A percentile compares a stretch with the other conserved stretches of the same genome.
phyloP scores from a whole-genome alignment of 768 basidiomycete species.

The Suillus spraguei region DNA sequence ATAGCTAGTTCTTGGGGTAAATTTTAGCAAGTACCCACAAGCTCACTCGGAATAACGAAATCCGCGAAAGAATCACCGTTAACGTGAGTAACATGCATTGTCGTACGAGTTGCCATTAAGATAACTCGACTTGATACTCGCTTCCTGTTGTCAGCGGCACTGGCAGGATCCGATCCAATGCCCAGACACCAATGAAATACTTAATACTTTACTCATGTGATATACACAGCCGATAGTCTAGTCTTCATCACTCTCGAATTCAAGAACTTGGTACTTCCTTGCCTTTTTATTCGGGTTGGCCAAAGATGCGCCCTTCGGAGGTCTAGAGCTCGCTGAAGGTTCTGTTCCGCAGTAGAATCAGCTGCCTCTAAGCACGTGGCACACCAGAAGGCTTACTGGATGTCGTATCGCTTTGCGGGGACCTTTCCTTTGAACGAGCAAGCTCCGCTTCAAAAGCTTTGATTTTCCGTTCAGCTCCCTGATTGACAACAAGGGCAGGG shows the following conservation, averaged over 20 bases:
- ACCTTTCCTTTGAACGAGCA: conserved; percentile 34
- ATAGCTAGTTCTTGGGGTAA: neutral
- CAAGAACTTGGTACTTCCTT: conserved; percentile 66
- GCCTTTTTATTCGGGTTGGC: conserved; percentile 80
- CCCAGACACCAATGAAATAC: neutral
- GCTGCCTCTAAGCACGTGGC: neutral
- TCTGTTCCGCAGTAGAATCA: conserved; percentile 22
- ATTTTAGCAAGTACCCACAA: neutral
- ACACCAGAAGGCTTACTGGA: conserved; percentile 29
- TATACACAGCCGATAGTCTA: conserved; percentile 15
- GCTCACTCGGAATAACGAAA: neutral
- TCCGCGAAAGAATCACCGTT: neutral
- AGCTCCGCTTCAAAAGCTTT: conserved; percentile 44
- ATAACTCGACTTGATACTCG: neutral
- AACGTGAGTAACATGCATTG: neutral
- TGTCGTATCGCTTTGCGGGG: conserved; percentile 31
- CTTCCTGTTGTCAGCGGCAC: neutral
- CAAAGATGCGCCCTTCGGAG: conserved; percentile 64
- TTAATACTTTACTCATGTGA: neutral
- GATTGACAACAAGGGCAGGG: conserved; percentile 5
- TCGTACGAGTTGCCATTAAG: neutral
- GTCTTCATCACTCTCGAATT: conserved; percentile 73
- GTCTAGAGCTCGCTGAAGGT: conserved; percentile 17
- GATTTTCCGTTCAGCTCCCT: conserved; percentile 33
- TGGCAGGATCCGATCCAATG: neutral